Base-by-base conservation (phyloP, 768 basidiomycete species). In the Gymnopilus junonius region DNA sequence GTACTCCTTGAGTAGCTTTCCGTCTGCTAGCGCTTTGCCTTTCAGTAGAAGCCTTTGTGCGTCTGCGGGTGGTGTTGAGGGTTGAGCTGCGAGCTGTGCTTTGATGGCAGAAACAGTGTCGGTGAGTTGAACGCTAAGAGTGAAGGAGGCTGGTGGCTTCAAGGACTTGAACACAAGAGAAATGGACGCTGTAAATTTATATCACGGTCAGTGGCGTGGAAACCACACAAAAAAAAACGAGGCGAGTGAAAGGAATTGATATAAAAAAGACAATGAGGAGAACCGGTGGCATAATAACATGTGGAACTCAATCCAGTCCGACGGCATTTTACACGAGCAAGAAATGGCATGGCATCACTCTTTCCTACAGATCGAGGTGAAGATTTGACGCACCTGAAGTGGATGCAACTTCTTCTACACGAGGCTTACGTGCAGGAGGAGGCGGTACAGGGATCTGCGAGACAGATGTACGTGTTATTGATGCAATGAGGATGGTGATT, bases 21-120 rank as follows among this genome's bases (percentile, higher is more conserved):
- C 79, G 79, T 98, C 97, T 15, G 87, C 88, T 65, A 99, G 85
- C 0, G 91, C 95, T 75, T 99, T 99, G 60, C 97, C 97, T 77
- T 96, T 98, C 57, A 97, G 82, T 11, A 99, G 81, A 15, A 98
- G 85, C 3, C 97, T 83, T 75, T 97, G 96, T 31, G 84, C 82
- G 72, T 94, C 89, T 46, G 88, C 85, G 8, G 91, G 85, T 0
- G 95, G 95, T 0, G 93, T 93, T 53, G 80, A 78, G 29, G 87
- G 79, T 67, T 88, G 80, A 1, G 85, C 71, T 14, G 90, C 85
- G 61, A 99, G 87, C 65, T 87, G 87, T 2, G 82, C 71, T 75
- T 99, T 99, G 74, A 98, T 87, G 46, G 87, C 74, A 42, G 85
- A 77, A 76, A 99, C 87, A 55, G 94, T 85, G 73, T 97, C 94